Percentiles rank a stretch among this genome's conserved stretches.
Evolutionary conservation across 345 rosid genomes (phyloP).

Genomic region (Crucihimalaya himalaica): DNA sequence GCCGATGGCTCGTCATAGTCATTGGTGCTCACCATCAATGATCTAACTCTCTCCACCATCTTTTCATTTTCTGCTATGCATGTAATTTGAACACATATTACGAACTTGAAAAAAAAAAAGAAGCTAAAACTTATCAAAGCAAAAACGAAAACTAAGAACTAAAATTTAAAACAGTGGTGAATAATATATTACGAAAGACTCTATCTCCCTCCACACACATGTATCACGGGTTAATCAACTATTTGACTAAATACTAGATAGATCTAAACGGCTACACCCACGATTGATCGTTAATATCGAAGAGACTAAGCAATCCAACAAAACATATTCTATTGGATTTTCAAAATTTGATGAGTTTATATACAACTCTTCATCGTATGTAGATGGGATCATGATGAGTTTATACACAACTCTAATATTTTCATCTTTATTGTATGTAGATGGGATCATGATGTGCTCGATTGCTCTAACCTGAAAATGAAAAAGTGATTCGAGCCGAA

Average conservation of each 20-base stretch:
- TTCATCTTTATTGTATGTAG: neutral
- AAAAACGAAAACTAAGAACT: neutral
- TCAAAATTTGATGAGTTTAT: neutral
- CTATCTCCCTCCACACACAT: neutral
- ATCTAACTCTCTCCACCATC: constrained; percentile 44
- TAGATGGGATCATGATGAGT: neutral
- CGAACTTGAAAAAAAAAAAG: neutral
- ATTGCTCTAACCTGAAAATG: constrained; percentile 44
- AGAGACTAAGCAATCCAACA: neutral
- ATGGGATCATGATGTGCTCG: neutral
- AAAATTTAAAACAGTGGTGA: neutral
- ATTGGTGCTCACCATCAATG: constrained; percentile 45
- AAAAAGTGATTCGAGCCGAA: constrained; percentile 41
- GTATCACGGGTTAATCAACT: neutral
- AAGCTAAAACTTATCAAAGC: neutral
- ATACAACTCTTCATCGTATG: neutral
- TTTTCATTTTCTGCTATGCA: constrained; percentile 37
- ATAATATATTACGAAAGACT: neutral
- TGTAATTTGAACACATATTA: neutral
- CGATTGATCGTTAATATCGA: neutral
- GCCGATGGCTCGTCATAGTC: constrained; percentile 61
- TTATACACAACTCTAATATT: neutral
- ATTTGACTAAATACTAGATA: constrained; percentile 2
- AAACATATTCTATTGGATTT: neutral
- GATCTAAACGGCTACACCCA: neutral